Evolutionary conservation across 768 basidiomycete species (phyloP).

Genomic region (Suillus placidus): DNA sequence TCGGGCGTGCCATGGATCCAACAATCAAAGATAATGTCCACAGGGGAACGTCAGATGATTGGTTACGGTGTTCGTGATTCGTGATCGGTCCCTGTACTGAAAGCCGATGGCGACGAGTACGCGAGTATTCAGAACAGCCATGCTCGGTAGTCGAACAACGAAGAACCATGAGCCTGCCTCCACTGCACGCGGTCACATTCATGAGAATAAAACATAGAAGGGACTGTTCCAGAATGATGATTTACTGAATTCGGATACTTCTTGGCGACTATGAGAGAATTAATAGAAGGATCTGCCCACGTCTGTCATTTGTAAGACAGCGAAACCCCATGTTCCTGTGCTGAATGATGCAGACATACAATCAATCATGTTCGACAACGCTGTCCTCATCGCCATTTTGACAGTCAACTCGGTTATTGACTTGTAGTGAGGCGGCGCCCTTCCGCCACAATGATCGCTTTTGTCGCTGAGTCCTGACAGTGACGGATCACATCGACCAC

Average conservation of each 20-base stretch:
- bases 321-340: not conserved
- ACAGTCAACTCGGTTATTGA: not conserved
- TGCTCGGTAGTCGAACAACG: not conserved
- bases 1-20: not conserved
- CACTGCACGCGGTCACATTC: not conserved
- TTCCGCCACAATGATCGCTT: not conserved
- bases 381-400: not conserved
- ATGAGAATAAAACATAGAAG: not conserved
- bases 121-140: not conserved
- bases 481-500: not conserved
- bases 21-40: not conserved
- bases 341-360: not conserved
- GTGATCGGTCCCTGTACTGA: not conserved
- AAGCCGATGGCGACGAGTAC: not conserved
- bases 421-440: no score
- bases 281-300: slow-evolving; percentile 7
- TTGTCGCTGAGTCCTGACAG: not conserved
- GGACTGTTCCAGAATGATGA: not conserved
- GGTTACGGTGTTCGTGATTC: not conserved
- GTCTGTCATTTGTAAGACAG: slow-evolving; percentile 6
- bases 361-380: not conserved
- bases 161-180: not conserved
- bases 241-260: not conserved
- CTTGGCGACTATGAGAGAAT: slow-evolving; percentile 1
- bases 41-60: not conserved